phyloP scores from a whole-genome alignment of 1,284 basidiomycete genomes.

The Moesziomyces aphidis region DNA sequence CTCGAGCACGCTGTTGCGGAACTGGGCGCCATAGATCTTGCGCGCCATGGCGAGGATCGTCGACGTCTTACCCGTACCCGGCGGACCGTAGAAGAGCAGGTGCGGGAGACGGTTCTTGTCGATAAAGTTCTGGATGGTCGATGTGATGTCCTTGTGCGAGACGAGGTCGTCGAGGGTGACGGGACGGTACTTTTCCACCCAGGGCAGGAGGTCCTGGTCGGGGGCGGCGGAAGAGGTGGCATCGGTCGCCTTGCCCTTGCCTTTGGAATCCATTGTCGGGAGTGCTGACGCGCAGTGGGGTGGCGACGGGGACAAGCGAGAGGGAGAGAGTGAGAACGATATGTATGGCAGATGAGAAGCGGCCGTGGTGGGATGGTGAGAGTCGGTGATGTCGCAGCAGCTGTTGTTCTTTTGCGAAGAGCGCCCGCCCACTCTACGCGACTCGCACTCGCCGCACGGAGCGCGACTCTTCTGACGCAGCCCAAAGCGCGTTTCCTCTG shows the following conservation, averaged over 20 bases:
- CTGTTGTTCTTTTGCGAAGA: slow-evolving; percentile 31
- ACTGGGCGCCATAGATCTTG: slow-evolving; percentile 86
- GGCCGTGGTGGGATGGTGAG: background rate
- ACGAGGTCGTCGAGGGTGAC: slow-evolving; percentile 64
- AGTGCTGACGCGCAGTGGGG: background rate
- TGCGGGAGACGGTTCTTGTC: slow-evolving; percentile 94
- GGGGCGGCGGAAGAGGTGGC: slow-evolving; percentile 5
- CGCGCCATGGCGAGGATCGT: slow-evolving; percentile 97
- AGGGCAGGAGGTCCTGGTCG: slow-evolving; percentile 46
- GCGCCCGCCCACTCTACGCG: slow-evolving; percentile 29
- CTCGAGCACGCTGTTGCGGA: slow-evolving; percentile 92
- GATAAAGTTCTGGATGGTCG: slow-evolving; percentile 78
- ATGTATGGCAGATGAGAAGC: background rate
- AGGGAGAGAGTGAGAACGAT: too few species aligned
- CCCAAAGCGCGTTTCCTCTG: background rate
- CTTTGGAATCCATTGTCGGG: slow-evolving; percentile 29
- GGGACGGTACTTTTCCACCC: slow-evolving; percentile 68
- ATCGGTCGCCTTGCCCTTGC: slow-evolving; percentile 44
- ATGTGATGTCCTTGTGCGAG: slow-evolving; percentile 65
- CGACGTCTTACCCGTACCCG: slow-evolving; percentile 95
- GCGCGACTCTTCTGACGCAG: slow-evolving; percentile 1
- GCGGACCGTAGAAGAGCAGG: slow-evolving; percentile 96
- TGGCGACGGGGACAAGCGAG: background rate
- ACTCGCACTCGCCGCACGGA: slow-evolving; percentile 17
- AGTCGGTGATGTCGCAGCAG: slow-evolving; percentile 4